These are phyloP conservation scores for Oryza brachyantha DNA, from an alignment of 176 grass and related monocot species.

Conservation along the genomic window DNA sequence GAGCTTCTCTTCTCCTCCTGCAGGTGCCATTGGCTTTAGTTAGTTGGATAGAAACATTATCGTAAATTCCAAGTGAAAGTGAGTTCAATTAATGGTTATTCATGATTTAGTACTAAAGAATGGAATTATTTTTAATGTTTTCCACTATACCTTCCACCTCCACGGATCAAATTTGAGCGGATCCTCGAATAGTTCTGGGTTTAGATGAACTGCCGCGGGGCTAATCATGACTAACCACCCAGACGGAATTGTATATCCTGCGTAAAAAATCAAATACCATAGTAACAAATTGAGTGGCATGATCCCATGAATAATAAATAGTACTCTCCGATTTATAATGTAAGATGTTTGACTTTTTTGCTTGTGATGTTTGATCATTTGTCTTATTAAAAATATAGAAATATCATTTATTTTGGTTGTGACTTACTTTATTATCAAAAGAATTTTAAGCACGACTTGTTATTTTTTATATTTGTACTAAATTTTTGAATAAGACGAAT, in stretches of 20 bases:
- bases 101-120: background rate
- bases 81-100: background rate
- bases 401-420: too few species aligned
- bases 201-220: slow-evolving; percentile 8
- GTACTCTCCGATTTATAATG: too few species aligned
- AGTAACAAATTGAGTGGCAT: background rate
- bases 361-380: too few species aligned
- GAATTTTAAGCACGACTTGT: too few species aligned
- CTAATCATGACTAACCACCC: slow-evolving; percentile 22
- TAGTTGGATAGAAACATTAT: too few species aligned
- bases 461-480: too few species aligned
- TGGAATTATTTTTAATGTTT: background rate
- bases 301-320: too few species aligned
- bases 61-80: background rate
- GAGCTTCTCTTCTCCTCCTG: slow-evolving; percentile 10
- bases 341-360: too few species aligned
- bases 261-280: background rate
- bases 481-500: too few species aligned
- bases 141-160: slow-evolving; percentile 12
- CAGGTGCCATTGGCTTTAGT: background rate
- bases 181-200: slow-evolving; percentile 17
- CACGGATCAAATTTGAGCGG: slow-evolving; percentile 15
- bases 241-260: slow-evolving; percentile 20
- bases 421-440: too few species aligned
- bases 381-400: too few species aligned